phyloP scores from a whole-genome alignment of 2,329 filamentous ascomycete genomes.

The Endothia cerciana region DNA sequence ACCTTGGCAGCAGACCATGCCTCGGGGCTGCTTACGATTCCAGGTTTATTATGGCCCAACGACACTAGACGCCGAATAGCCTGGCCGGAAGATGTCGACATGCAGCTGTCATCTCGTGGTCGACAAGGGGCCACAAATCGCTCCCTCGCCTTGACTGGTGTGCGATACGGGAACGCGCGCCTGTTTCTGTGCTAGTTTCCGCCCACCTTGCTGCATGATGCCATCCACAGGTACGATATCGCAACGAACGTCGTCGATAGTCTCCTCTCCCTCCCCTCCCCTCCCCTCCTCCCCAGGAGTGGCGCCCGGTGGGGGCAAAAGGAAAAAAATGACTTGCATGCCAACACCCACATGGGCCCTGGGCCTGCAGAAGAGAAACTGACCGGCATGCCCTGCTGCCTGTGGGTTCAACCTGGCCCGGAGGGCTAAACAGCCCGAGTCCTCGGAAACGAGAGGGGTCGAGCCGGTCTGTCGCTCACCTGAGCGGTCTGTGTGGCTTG shows the following conservation, averaged over 20 bases:
- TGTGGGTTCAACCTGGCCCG: neutral
- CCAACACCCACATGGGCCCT: neutral
- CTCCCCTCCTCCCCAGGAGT: conserved; percentile 1
- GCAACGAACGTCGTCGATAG: conserved; percentile 9
- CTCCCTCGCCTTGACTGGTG: neutral
- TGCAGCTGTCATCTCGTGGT: conserved; percentile 12
- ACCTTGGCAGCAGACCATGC: neutral
- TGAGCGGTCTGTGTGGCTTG: neutral
- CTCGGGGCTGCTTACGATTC: neutral
- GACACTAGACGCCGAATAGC: conserved; percentile 10
- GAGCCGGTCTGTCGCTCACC: neutral
- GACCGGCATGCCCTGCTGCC: neutral
- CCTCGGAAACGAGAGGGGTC: conserved; percentile 7
- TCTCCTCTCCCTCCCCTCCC: too few relatives aligned
- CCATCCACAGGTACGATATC: conserved; percentile 16
- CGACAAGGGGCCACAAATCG: neutral
- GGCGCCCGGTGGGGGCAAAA: neutral
- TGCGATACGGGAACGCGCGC: neutral
- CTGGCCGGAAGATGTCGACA: conserved; percentile 18
- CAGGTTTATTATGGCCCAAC: neutral
- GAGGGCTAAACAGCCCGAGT: neutral
- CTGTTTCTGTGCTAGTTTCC: conserved; percentile 5
- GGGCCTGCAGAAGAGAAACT: neutral
- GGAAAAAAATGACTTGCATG: neutral
- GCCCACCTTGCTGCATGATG: conserved; percentile 20